Percentiles rank a stretch among this genome's conserved stretches.
Conservation (phyloP, 805 yeast species). For the Wickerhamomyces chambardii region DNA sequence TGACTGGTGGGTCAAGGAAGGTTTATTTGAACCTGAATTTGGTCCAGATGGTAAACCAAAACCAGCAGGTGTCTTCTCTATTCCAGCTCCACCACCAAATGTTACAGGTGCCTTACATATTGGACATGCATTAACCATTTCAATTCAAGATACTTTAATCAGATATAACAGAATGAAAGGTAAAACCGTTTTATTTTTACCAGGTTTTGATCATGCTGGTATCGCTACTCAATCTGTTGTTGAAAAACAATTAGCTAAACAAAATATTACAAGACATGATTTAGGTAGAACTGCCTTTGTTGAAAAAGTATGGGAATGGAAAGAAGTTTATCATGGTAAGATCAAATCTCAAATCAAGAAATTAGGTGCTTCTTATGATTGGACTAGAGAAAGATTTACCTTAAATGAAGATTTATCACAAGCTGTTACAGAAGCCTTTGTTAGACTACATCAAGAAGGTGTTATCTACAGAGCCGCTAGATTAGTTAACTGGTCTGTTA, state of each 20-base stretch:
- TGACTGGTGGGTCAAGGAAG: slow-evolving; percentile 90
- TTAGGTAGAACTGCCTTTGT: slow-evolving; percentile 87
- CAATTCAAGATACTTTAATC: slow-evolving; percentile 89
- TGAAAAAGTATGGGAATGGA: slow-evolving; percentile 96
- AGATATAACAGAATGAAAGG: slow-evolving; percentile 97
- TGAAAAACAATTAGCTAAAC: slow-evolving; percentile 82
- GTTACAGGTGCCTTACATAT: slow-evolving; percentile 98
- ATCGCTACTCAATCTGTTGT: slow-evolving; percentile 98
- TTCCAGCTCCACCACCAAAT: slow-evolving; percentile 99
- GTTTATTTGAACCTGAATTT: slow-evolving; percentile 82
- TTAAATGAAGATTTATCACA: slow-evolving; percentile 67
- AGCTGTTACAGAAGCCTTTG: slow-evolving; percentile 88
- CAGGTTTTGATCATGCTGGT: slow-evolving; percentile 99
- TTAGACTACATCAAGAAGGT: slow-evolving; percentile 88
- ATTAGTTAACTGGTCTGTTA: slow-evolving; percentile 94
- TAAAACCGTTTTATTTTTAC: slow-evolving; percentile 83
- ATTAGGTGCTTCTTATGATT: slow-evolving; percentile 95
- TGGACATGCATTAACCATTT: slow-evolving; percentile 94
- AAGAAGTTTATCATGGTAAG: slow-evolving; percentile 81
- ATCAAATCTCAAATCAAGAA: slow-evolving; percentile 79
- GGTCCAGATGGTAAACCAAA: slow-evolving; percentile 63
- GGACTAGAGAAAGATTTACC: slow-evolving; percentile 93
- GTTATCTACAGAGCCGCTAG: slow-evolving; percentile 89
- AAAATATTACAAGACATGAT: slow-evolving; percentile 88
- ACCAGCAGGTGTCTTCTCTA: slow-evolving; percentile 78